These are phyloP conservation scores for Lactuca saligna DNA, from an alignment of 129 eudicot genomes.

Conservation along the genomic window DNA sequence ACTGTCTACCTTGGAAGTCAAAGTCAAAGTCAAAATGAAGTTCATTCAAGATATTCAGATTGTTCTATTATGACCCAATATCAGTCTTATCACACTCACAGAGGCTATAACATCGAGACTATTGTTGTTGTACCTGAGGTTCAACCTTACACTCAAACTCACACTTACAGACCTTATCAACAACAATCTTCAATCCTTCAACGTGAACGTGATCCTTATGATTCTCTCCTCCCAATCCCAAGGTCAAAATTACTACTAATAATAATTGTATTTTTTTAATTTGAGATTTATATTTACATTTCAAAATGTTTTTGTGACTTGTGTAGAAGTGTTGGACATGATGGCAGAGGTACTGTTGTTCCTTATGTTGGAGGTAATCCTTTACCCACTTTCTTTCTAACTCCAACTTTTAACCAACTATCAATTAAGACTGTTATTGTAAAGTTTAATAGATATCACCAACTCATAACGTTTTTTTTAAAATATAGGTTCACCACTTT, in stretches of 20 bases:
- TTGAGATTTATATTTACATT: constrained; percentile 5
- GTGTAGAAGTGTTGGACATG: constrained; percentile 35
- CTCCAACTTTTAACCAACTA: not conserved
- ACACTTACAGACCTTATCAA: constrained; percentile 33
- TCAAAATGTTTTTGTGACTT: constrained; percentile 1
- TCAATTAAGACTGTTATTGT: not conserved
- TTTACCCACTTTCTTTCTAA: not conserved
- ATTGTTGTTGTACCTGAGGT: constrained; percentile 21
- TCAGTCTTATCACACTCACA: constrained; percentile 1
- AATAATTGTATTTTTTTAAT: not conserved
- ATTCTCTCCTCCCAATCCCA: constrained; percentile 26
- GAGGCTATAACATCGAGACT: constrained; percentile 34
- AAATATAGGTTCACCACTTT: constrained; percentile 33
- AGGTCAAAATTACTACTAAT: constrained; percentile 27
- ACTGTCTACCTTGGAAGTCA: constrained; percentile 29
- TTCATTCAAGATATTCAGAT: constrained; percentile 40
- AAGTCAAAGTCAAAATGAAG: constrained; percentile 27
- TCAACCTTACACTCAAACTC: constrained; percentile 38
- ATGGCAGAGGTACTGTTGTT: constrained; percentile 32
- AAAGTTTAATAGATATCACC: too few species aligned
- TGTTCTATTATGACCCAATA: constrained; percentile 27
- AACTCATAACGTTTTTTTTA: not conserved
- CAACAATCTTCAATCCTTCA: constrained; percentile 23
- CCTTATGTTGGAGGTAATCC: constrained; percentile 42
- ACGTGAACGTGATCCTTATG: constrained; percentile 30